Evolutionary conservation across 148 eudicot genomes (phyloP).

Genomic region (Amaranthus cruentus): DNA sequence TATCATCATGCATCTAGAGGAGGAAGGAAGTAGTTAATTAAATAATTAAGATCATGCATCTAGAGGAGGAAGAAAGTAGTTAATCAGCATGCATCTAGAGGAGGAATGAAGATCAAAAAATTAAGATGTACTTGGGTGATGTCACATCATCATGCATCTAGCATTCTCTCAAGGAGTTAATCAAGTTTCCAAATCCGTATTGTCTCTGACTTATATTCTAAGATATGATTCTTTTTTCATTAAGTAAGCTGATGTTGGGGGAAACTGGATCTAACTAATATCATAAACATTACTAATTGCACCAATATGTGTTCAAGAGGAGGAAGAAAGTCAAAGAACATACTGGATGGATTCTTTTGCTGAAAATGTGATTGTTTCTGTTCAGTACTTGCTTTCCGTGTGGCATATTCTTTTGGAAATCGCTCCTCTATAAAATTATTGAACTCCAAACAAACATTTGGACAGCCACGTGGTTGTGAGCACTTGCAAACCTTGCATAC

Average conservation of each 20-base stretch:
- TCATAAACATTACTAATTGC: background rate
- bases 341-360: conserved; percentile 42
- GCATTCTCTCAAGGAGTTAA: no score
- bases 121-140: no score
- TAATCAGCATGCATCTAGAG: no score
- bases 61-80: no score
- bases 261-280: background rate
- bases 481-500: conserved; percentile 58
- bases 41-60: no score
- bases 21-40: no score
- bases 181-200: no score
- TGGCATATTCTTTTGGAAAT: conserved; percentile 47
- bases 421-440: conserved; percentile 59
- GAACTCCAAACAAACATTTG: conserved; percentile 65
- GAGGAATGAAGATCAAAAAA: no score
- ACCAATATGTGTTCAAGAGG: background rate
- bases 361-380: conserved; percentile 32
- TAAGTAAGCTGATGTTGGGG: background rate
- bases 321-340: conserved; percentile 11
- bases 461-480: conserved; percentile 55
- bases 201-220: background rate
- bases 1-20: no score
- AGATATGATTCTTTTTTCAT: background rate
- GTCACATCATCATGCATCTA: no score
- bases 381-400: conserved; percentile 35